Evolutionary conservation across 805 yeast genomes (phyloP), one percentile per base, ranked within the genome.

Genomic region (Starmerella gropengiesseri): DNA sequence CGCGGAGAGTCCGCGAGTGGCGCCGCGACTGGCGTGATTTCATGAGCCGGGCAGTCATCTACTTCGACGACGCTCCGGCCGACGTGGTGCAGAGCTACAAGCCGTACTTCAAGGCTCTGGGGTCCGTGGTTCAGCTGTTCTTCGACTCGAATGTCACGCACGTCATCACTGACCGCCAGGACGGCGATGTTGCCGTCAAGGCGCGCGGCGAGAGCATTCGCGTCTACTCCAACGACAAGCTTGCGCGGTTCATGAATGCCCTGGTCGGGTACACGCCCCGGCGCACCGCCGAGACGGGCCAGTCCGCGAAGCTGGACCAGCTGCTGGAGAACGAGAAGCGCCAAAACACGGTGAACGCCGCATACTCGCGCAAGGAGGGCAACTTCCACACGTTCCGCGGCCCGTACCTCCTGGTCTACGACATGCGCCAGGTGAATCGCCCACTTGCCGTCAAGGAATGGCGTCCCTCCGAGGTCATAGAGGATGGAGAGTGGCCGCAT

Each of bases 151-250:
- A 67, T 26, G 82, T 70, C 49, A 83, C 95, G 11, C 83, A 86
- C 41, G 86, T 89, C 21, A 74, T 89, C 18, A 76, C 91, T 12
- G 67, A 58, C 11, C 73, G 77, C 56, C 48, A 54, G 14, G 31
- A 73, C 50, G 56, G 61, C 45, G 94, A 87, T 58, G 75, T 84
- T 7, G 71, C 85, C 51, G 67, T 72, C 41, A 71, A 75, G 48
- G 93, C 87, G 5, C 59, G 63, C 25, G 67, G 66, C 37, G 70
- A 69, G 40, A 75, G 74, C 47, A 73, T 81, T 60, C 84, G 87
- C 59, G 81, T 87, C 19, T 89, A 96, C 95, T 75, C 79, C 30
- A 78, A 74, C 54, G 94, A 84, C 43, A 89, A 87, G 60, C 85
- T 87, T 2, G 72, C 77, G 54, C 65, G 95, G 40, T 87, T 87